These are phyloP conservation scores for Saturnispora galanensis DNA, from an alignment of 805 yeast species.

Conservation along the genomic window DNA sequence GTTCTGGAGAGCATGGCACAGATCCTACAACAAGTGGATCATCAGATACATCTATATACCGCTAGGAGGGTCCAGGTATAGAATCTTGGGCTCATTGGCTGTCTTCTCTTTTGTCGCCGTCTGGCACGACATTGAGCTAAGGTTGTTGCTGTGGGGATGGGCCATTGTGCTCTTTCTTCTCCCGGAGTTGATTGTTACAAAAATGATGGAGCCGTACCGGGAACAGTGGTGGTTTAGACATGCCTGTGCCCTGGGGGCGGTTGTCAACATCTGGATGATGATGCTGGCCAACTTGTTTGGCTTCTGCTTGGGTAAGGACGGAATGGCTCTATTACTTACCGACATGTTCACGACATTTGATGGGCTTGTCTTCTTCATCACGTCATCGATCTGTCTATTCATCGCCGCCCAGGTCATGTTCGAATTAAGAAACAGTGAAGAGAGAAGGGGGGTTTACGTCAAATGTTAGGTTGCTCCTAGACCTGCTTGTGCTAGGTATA, in stretches of 20 bases:
- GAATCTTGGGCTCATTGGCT: constrained; percentile 67
- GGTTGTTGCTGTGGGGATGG: constrained; percentile 93
- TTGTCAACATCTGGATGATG: constrained; percentile 92
- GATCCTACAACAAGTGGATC: constrained; percentile 87
- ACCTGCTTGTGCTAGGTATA: constrained; percentile 16
- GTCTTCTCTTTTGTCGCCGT: constrained; percentile 94
- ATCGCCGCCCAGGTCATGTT: constrained; percentile 91
- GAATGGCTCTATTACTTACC: constrained; percentile 51
- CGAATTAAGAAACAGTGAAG: constrained; percentile 80
- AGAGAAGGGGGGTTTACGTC: constrained; percentile 70
- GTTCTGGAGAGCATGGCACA: constrained; percentile 99
- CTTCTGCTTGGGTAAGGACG: constrained; percentile 87
- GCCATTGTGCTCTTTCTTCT: constrained; percentile 72
- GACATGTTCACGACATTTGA: constrained; percentile 64
- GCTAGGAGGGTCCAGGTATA: constrained; percentile 67
- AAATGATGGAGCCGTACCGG: constrained; percentile 25
- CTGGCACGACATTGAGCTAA: constrained; percentile 96
- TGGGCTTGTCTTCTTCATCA: constrained; percentile 56
- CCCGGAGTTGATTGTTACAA: constrained; percentile 70
- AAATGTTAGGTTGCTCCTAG: constrained; percentile 43
- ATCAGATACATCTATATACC: constrained; percentile 85
- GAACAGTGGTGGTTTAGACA: constrained; percentile 64
- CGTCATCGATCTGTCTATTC: constrained; percentile 58
- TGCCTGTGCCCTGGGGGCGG: constrained; percentile 80
- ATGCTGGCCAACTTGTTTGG: constrained; percentile 94